A percentile compares a stretch with the other conserved stretches of the same genome.
phyloP scores from a whole-genome alignment of 2,329 filamentous ascomycete species.

The Coleophoma cylindrospora region DNA sequence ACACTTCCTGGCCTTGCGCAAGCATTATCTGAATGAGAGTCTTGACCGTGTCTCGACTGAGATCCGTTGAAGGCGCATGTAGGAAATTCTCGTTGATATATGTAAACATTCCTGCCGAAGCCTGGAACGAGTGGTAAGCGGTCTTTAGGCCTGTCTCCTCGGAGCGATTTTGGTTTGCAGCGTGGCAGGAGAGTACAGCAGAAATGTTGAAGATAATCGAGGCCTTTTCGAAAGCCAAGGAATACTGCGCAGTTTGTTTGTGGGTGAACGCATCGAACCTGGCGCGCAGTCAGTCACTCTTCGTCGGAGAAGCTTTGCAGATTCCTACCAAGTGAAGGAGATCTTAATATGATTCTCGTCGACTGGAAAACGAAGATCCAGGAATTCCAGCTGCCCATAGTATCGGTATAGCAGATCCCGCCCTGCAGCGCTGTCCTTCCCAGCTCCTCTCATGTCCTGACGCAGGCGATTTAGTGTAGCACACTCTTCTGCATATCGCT shows the following conservation, averaged over 20 bases:
- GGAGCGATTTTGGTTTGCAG: slow-evolving; percentile 83
- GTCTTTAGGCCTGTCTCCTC: slow-evolving; percentile 93
- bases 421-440: slow-evolving; percentile 92
- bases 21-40: slow-evolving; percentile 89
- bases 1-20: slow-evolving; percentile 94
- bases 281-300: slow-evolving; percentile 1
- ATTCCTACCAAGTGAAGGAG: slow-evolving; percentile 85
- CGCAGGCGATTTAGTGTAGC: slow-evolving; percentile 87
- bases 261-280: slow-evolving; percentile 99
- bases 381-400: slow-evolving; percentile 91
- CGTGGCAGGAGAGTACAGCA: slow-evolving; percentile 92
- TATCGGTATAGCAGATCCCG: slow-evolving; percentile 93
- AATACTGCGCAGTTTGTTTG: slow-evolving; percentile 95
- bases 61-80: slow-evolving; percentile 91
- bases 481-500: slow-evolving; percentile 94
- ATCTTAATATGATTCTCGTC: slow-evolving; percentile 99
- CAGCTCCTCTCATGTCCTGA: slow-evolving; percentile 97
- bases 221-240: slow-evolving; percentile 94
- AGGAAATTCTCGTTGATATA: slow-evolving; percentile 99
- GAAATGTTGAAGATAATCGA: slow-evolving; percentile 99
- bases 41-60: slow-evolving; percentile 94
- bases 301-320: background rate
- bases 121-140: slow-evolving; percentile 97
- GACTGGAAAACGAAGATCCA: slow-evolving; percentile 92
- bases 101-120: slow-evolving; percentile 97